Conservation (phyloP, 345 rosid species). For the Anacardium occidentale region DNA sequence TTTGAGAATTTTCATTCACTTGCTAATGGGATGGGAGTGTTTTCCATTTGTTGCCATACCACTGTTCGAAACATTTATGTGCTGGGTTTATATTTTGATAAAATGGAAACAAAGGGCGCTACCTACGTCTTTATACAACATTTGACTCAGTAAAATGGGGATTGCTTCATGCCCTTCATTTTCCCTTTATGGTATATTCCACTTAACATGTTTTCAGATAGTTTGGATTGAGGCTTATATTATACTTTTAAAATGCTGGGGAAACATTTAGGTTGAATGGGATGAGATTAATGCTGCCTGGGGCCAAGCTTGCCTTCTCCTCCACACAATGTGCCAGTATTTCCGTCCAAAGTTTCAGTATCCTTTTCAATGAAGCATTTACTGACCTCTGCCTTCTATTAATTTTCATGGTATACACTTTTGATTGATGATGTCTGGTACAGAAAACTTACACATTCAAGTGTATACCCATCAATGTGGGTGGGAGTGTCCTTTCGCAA, state of each 20-base stretch:
- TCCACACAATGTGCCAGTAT: constrained; percentile 94
- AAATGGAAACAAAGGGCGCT: background rate
- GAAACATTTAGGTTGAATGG: constrained; percentile 81
- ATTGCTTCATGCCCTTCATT: background rate
- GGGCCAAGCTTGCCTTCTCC: constrained; percentile 99
- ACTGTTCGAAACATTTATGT: too few relatives aligned
- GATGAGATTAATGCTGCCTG: constrained; percentile 99
- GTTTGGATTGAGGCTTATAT: background rate
- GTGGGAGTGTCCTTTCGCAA: background rate
- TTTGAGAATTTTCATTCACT: constrained; percentile 1
- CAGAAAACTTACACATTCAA: background rate
- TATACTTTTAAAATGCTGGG: constrained; percentile 10
- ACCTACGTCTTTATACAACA: background rate
- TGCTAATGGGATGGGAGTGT: background rate
- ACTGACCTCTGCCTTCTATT: background rate
- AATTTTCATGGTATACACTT: background rate
- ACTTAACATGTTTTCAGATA: background rate
- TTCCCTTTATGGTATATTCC: background rate
- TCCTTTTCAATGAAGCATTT: constrained; percentile 43
- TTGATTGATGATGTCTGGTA: constrained; percentile 7
- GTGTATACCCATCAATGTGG: background rate
- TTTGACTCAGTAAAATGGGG: background rate
- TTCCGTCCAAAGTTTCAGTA: constrained; percentile 90
- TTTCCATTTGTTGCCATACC: background rate
- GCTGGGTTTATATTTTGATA: background rate